These are phyloP conservation scores for Prunus yedoensis DNA, from an alignment of 331 rosid species.

Conservation along the genomic window DNA sequence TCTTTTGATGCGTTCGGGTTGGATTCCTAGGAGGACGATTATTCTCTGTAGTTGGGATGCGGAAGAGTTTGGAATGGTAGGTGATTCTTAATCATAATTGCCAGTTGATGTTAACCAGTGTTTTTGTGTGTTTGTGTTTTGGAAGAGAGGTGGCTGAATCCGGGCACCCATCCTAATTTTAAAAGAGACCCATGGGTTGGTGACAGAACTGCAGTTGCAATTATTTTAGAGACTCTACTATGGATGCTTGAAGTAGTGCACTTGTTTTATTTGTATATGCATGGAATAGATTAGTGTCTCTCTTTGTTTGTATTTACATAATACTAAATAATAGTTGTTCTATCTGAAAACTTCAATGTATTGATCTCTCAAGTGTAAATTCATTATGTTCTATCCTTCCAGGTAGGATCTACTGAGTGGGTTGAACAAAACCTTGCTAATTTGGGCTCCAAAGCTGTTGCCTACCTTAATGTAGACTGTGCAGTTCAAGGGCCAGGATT, in stretches of 20 bases:
- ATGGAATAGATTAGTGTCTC: not conserved
- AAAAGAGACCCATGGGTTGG: not conserved
- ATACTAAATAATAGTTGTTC: not conserved
- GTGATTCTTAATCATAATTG: conserved; percentile 27
- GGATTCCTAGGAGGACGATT: conserved; percentile 86
- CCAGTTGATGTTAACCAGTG: not conserved
- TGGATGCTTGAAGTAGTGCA: not conserved
- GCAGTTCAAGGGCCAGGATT: conserved; percentile 95
- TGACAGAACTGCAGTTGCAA: not conserved
- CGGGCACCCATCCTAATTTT: not conserved
- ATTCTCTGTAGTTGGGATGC: conserved; percentile 98
- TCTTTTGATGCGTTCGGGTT: conserved; percentile 51
- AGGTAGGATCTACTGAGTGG: conserved; percentile 99
- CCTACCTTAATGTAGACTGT: conserved; percentile 94
- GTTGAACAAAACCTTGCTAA: conserved; percentile 87
- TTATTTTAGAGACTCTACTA: not conserved
- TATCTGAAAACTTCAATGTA: not conserved
- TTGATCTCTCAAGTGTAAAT: conserved; percentile 1
- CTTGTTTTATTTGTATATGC: not conserved
- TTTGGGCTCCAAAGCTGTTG: conserved; percentile 75
- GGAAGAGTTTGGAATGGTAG: conserved; percentile 96
- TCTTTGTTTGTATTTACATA: not conserved
- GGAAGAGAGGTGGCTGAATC: not conserved
- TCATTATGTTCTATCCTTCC: conserved; percentile 19
- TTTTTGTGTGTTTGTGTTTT: not conserved